Conservation (phyloP, 768 basidiomycete genomes). For the Mycena leptocephala region DNA sequence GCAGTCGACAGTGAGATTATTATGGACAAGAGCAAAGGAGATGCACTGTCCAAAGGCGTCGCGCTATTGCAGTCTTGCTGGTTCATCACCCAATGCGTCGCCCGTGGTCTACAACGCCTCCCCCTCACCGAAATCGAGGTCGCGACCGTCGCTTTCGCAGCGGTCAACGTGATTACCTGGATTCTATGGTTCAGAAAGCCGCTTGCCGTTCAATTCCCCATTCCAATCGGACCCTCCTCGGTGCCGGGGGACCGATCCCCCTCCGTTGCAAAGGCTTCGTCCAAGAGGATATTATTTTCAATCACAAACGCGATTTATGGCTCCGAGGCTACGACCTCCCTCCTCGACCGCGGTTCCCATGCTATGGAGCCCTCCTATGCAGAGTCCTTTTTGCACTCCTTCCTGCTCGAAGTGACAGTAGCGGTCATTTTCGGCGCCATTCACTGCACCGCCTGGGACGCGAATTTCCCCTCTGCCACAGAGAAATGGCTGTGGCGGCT, state of each 20-base stretch:
- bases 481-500: slow-evolving; percentile 40
- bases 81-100: not conserved
- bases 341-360: not conserved
- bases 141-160: not conserved
- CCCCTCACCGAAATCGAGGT: not conserved
- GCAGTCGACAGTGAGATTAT: not conserved
- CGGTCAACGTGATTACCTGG: not conserved
- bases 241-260: too few relatives aligned
- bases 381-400: slow-evolving; percentile 33
- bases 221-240: not conserved
- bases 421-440: slow-evolving; percentile 33
- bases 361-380: not conserved
- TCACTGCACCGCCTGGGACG: slow-evolving; percentile 44
- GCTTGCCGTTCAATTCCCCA: not conserved
- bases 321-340: not conserved
- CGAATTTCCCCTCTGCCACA: slow-evolving; percentile 36
- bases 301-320: not conserved
- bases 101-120: not conserved
- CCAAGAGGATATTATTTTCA: not conserved
- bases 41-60: not conserved
- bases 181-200: not conserved
- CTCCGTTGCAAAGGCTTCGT: too few relatives aligned
- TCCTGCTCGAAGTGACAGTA: not conserved
- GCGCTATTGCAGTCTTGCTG: not conserved
- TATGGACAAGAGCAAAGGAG: not conserved